Percentiles rank a stretch among this genome's conserved stretches.
Conservation (phyloP, 2,329 filamentous ascomycete genomes). For the Raffaelea arxii region DNA sequence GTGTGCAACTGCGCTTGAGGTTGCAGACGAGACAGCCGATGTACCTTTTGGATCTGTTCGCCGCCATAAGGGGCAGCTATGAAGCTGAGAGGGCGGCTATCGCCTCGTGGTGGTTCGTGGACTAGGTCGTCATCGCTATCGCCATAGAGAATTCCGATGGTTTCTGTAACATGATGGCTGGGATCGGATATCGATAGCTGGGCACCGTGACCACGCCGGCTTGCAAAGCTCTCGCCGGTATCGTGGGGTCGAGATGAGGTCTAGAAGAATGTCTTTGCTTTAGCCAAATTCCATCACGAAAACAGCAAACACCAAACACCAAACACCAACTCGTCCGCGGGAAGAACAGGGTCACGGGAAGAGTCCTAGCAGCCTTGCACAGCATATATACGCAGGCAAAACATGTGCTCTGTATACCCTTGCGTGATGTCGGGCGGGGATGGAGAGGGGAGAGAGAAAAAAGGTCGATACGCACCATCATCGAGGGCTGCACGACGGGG, state of each 20-base stretch:
- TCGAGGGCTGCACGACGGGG: constrained; percentile 8
- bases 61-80: constrained; percentile 48
- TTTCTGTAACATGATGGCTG: constrained; percentile 88
- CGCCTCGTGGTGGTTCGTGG: constrained; percentile 34
- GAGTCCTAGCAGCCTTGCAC: too few species aligned
- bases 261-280: constrained; percentile 30
- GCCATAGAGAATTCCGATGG: constrained; percentile 84
- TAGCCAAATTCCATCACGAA: too few species aligned
- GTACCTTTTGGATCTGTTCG: constrained; percentile 33
- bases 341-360: too few species aligned
- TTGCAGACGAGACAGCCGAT: background rate
- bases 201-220: constrained; percentile 47
- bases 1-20: constrained; percentile 12
- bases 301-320: too few species aligned
- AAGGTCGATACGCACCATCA: constrained; percentile 12
- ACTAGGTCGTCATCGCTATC: constrained; percentile 56
- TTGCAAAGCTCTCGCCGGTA: constrained; percentile 46
- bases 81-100: constrained; percentile 63
- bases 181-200: constrained; percentile 71
- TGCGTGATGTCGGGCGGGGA: too few species aligned
- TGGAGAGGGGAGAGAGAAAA: background rate
- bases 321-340: too few species aligned
- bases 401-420: too few species aligned
- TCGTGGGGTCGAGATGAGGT: constrained; percentile 50
- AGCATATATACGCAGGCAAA: too few species aligned